phyloP scores from a whole-genome alignment of 2,329 filamentous ascomycete species.

The Hymenoscyphus albidus region DNA sequence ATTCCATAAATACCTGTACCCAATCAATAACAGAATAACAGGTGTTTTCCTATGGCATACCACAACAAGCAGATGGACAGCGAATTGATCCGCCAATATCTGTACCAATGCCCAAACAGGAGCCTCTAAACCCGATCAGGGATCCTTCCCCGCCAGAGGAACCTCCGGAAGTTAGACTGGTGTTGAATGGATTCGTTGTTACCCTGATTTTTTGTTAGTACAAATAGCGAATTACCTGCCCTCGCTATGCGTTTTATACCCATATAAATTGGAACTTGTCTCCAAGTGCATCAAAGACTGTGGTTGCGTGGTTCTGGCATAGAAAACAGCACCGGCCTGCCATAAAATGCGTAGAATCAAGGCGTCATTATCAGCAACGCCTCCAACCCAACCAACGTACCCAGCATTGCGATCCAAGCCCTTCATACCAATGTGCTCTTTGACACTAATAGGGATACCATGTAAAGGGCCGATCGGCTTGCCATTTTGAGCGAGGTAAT shows the following conservation, averaged over 20 bases:
- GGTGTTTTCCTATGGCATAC: slow-evolving; percentile 20
- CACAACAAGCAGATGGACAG: slow-evolving; percentile 45
- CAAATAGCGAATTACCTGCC: slow-evolving; percentile 21
- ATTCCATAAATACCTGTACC: slow-evolving; percentile 31
- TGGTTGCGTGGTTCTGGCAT: slow-evolving; percentile 50
- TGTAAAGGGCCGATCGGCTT: slow-evolving; percentile 38
- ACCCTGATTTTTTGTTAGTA: slow-evolving; percentile 34
- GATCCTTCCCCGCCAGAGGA: slow-evolving; percentile 56
- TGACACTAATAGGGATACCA: slow-evolving; percentile 48
- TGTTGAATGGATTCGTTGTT: slow-evolving; percentile 53
- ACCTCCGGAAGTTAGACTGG: slow-evolving; percentile 47
- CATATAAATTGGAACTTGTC: slow-evolving; percentile 45
- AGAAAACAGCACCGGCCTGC: slow-evolving; percentile 38
- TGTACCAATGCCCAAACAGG: slow-evolving; percentile 50
- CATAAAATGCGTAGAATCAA: slow-evolving; percentile 42
- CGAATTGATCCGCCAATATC: slow-evolving; percentile 51
- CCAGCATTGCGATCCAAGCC: slow-evolving; percentile 46
- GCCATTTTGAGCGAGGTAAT: slow-evolving; percentile 30
- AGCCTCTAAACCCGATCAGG: slow-evolving; percentile 48
- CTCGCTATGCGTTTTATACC: slow-evolving; percentile 43
- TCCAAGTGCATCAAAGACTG: slow-evolving; percentile 45
- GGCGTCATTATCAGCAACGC: slow-evolving; percentile 42
- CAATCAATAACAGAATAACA: not conserved
- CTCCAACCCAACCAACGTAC: slow-evolving; percentile 47
- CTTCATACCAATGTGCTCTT: slow-evolving; percentile 51